These are phyloP conservation scores for Pachyrhizus erosus DNA, from an alignment of 306 rosid species.

Conservation along the genomic window DNA sequence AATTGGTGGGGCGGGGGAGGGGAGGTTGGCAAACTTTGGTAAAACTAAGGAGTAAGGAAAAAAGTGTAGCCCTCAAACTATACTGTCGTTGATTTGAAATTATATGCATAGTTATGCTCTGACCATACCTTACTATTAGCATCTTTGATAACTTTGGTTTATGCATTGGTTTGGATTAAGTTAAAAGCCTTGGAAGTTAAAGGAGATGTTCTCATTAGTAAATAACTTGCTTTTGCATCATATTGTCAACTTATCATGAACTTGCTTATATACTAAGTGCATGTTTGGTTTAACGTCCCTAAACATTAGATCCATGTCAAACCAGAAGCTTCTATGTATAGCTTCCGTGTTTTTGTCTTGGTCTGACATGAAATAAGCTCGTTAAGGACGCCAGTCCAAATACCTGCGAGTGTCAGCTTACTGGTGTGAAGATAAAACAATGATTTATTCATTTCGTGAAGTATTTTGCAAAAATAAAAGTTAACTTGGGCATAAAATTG, in stretches of 20 bases:
- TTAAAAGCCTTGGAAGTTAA: slow-evolving; percentile 12
- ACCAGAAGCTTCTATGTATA: background rate
- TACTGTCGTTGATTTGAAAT: background rate
- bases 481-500: background rate
- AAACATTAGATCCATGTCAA: background rate
- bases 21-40: too few species aligned
- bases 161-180: slow-evolving; percentile 16
- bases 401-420: background rate
- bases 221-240: background rate
- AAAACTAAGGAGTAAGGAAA: background rate
- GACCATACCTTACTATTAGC: background rate
- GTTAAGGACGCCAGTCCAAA: background rate
- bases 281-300: background rate
- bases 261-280: background rate
- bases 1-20: background rate
- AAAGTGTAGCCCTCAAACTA: background rate
- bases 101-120: background rate
- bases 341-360: background rate
- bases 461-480: slow-evolving; percentile 3
- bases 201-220: background rate
- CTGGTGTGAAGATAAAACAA: background rate
- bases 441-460: background rate
- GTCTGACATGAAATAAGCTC: background rate
- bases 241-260: slow-evolving; percentile 17
- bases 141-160: slow-evolving; percentile 1